phyloP scores from a whole-genome alignment of 1,284 basidiomycete species.

The Xerocomus nothofagi region DNA sequence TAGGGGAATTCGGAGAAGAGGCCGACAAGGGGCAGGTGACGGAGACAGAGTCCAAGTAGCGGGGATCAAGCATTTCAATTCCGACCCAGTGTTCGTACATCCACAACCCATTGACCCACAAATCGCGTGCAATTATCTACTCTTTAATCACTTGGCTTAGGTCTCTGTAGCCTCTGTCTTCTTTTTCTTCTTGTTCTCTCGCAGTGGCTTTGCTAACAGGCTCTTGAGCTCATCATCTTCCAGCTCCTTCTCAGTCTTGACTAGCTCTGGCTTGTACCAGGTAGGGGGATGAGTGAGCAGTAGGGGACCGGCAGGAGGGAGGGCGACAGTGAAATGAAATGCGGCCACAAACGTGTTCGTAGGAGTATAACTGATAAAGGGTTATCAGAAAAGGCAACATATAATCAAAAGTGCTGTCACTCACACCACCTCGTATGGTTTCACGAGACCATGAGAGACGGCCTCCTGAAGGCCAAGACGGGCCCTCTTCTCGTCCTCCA shows the following conservation, averaged over 20 bases:
- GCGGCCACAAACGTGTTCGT: slow-evolving; percentile 82
- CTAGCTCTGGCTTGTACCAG: slow-evolving; percentile 91
- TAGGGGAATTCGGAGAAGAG: slow-evolving; percentile 72
- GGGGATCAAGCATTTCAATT: slow-evolving; percentile 11
- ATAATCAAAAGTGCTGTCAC: slow-evolving; percentile 32
- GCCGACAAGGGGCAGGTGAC: slow-evolving; percentile 36
- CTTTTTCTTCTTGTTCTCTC: slow-evolving; percentile 93
- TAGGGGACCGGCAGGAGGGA: slow-evolving; percentile 82
- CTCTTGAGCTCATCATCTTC: slow-evolving; percentile 85
- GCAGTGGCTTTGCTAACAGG: slow-evolving; percentile 75
- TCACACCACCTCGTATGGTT: slow-evolving; percentile 88
- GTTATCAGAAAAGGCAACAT: slow-evolving; percentile 9
- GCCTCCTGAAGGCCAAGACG: slow-evolving; percentile 96
- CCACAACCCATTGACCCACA: slow-evolving; percentile 16
- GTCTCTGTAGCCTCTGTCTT: slow-evolving; percentile 44
- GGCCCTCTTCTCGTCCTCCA: slow-evolving; percentile 95
- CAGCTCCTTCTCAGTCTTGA: slow-evolving; percentile 87
- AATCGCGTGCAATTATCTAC: slow-evolving; percentile 21
- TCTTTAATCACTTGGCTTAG: slow-evolving; percentile 35
- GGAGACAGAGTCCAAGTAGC: slow-evolving; percentile 4
- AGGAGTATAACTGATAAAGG: slow-evolving; percentile 66
- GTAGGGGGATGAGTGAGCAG: slow-evolving; percentile 83
- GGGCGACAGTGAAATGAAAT: slow-evolving; percentile 94
- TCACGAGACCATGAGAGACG: slow-evolving; percentile 87
- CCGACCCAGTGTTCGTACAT: slow-evolving; percentile 16